phyloP scores from a whole-genome alignment of 805 yeast species.

The Wickerhamiella kazuoi region DNA sequence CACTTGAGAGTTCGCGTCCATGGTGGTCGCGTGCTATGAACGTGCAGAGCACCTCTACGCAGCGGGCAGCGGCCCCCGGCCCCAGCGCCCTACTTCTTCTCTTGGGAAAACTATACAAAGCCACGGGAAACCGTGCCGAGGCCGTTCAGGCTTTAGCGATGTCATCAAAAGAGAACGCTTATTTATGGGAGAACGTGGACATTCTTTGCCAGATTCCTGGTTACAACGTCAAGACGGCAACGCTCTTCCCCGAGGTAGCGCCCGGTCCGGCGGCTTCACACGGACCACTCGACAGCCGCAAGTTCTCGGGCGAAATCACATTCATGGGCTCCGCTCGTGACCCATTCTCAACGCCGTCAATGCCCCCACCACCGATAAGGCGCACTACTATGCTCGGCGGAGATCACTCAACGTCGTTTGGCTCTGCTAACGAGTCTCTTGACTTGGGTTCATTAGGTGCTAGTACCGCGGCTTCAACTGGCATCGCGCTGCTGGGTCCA shows the following conservation, averaged over 20 bases:
- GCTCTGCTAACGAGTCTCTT: not conserved
- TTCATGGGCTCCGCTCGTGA: not conserved
- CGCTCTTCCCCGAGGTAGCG: slow-evolving; percentile 13
- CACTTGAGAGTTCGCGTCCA: slow-evolving; percentile 19
- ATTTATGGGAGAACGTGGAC: slow-evolving; percentile 71
- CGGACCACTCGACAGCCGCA: not conserved
- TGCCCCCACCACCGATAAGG: not conserved
- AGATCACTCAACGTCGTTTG: not conserved
- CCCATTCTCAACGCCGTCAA: not conserved
- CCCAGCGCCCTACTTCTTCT: slow-evolving; percentile 49
- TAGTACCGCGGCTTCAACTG: no score
- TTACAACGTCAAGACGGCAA: slow-evolving; percentile 42
- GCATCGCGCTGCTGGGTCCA: no score
- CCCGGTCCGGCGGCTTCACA: slow-evolving; percentile 8
- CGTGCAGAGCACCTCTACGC: slow-evolving; percentile 7
- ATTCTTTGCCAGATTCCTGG: slow-evolving; percentile 50
- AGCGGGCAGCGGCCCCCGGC: slow-evolving; percentile 33
- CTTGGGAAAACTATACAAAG: slow-evolving; percentile 49
- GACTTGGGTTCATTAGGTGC: no score
- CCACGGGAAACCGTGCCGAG: slow-evolving; percentile 41
- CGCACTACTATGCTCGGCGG: not conserved
- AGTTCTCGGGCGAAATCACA: not conserved
- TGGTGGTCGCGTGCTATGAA: slow-evolving; percentile 6
- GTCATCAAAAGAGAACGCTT: slow-evolving; percentile 60
- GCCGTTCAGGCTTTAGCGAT: slow-evolving; percentile 50